A percentile compares a stretch with the other conserved stretches of the same genome.
Conservation (phyloP, 495 filamentous ascomycete genomes). For the Terfezia claveryi region DNA sequence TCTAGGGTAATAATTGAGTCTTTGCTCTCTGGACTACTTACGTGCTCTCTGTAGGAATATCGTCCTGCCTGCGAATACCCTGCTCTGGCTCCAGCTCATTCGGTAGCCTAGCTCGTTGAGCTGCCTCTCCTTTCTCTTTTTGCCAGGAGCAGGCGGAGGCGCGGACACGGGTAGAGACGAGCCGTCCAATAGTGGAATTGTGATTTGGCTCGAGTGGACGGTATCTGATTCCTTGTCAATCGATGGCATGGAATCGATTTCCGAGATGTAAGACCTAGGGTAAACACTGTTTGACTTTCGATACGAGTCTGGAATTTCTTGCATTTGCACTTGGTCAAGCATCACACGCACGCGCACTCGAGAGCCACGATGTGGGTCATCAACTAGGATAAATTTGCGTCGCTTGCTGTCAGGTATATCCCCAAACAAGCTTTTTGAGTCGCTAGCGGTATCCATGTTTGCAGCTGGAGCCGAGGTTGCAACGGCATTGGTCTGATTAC, state of each 20-base stretch:
- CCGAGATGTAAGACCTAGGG: conserved; percentile 69
- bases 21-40: conserved; percentile 30
- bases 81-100: conserved; percentile 85
- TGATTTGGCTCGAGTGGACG: conserved; percentile 31
- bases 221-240: conserved; percentile 35
- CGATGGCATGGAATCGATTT: conserved; percentile 64
- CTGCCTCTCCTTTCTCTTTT: conserved; percentile 54
- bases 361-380: conserved; percentile 55
- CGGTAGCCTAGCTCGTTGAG: conserved; percentile 85
- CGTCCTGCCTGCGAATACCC: conserved; percentile 61
- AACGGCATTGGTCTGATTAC: conserved; percentile 12
- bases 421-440: conserved; percentile 45
- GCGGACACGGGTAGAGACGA: conserved; percentile 44
- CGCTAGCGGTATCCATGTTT: neutral
- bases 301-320: conserved; percentile 86
- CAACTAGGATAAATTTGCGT: conserved; percentile 88
- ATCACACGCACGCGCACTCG: conserved; percentile 72
- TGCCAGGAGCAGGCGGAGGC: conserved; percentile 42
- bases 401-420: conserved; percentile 69
- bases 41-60: conserved; percentile 82
- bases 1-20: neutral
- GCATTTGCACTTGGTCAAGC: conserved; percentile 69
- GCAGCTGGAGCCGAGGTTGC: conserved; percentile 22
- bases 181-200: conserved; percentile 53
- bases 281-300: conserved; percentile 72